phyloP scores from a whole-genome alignment of 2,329 filamentous ascomycete species.

The Aspergillus sp. region DNA sequence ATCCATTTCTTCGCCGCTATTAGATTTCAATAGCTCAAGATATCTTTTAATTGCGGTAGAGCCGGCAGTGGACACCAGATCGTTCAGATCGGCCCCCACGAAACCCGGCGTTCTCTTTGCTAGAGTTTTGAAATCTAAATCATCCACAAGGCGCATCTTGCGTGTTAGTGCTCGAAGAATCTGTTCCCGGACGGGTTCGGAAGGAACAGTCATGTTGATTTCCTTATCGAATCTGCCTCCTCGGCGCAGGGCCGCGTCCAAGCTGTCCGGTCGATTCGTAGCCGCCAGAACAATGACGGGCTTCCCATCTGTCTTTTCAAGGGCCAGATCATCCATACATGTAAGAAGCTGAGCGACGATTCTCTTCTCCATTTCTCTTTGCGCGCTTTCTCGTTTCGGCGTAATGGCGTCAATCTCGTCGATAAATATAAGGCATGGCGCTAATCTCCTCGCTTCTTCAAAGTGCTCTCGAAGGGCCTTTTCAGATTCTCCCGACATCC shows the following conservation, averaged over 20 bases:
- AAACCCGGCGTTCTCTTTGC: slow-evolving; percentile 89
- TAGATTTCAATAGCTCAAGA: slow-evolving; percentile 52
- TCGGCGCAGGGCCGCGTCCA: slow-evolving; percentile 75
- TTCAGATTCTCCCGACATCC: slow-evolving; percentile 87
- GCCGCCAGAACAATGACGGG: slow-evolving; percentile 88
- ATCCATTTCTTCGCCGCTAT: slow-evolving; percentile 53
- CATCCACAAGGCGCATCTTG: slow-evolving; percentile 62
- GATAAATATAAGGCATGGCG: slow-evolving; percentile 87
- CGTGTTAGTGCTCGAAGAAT: slow-evolving; percentile 75
- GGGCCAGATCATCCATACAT: slow-evolving; percentile 79
- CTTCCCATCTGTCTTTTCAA: slow-evolving; percentile 70
- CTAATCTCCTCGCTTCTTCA: slow-evolving; percentile 80
- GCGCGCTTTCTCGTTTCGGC: slow-evolving; percentile 77
- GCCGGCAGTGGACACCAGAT: slow-evolving; percentile 65
- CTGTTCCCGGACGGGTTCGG: slow-evolving; percentile 70
- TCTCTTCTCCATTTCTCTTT: slow-evolving; percentile 85
- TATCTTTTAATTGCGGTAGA: slow-evolving; percentile 64
- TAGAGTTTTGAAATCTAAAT: slow-evolving; percentile 71
- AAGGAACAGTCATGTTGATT: slow-evolving; percentile 85
- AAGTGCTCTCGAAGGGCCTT: slow-evolving; percentile 83
- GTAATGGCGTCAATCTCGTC: slow-evolving; percentile 92
- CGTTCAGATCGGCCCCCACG: slow-evolving; percentile 84
- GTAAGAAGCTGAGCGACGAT: slow-evolving; percentile 80
- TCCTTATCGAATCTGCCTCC: slow-evolving; percentile 78
- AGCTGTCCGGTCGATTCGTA: slow-evolving; percentile 81